Conservation (phyloP, 768 basidiomycete genomes). For the Sporobolomyces phaffii region DNA sequence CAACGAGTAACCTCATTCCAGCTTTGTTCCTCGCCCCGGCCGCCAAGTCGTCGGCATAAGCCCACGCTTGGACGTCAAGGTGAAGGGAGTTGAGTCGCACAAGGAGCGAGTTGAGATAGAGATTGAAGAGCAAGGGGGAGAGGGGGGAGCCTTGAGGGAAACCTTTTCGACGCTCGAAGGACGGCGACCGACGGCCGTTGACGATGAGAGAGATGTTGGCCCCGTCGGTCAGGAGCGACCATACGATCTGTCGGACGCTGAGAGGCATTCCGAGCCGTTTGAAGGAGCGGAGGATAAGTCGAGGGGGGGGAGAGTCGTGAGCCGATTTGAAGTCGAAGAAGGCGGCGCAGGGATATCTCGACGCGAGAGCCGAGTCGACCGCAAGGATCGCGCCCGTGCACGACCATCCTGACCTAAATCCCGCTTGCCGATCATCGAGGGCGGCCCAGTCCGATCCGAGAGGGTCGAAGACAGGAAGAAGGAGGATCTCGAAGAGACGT, state of each 20-base stretch:
- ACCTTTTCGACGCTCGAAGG: background rate
- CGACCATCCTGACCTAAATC: background rate
- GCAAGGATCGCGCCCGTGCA: background rate
- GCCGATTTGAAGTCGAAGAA: background rate
- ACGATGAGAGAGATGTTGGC: background rate
- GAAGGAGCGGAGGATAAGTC: background rate
- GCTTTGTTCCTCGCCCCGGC: background rate
- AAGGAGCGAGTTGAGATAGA: background rate
- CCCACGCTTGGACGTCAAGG: background rate
- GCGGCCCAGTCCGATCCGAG: background rate
- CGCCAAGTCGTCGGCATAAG: background rate
- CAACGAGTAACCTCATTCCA: background rate
- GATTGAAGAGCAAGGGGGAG: constrained; percentile 1
- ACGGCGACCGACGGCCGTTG: background rate
- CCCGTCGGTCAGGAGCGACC: background rate
- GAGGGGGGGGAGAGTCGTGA: background rate
- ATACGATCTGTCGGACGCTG: background rate
- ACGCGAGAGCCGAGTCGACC: background rate
- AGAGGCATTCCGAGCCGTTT: background rate
- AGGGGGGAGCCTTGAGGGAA: background rate
- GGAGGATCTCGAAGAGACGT: background rate
- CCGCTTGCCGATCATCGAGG: background rate
- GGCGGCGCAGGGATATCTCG: background rate
- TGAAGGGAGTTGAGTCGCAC: background rate
- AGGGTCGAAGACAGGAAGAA: background rate